Percentiles rank a stretch among this genome's conserved stretches.
Conservation (phyloP, 345 rosid genomes). For the Salix exigua region DNA sequence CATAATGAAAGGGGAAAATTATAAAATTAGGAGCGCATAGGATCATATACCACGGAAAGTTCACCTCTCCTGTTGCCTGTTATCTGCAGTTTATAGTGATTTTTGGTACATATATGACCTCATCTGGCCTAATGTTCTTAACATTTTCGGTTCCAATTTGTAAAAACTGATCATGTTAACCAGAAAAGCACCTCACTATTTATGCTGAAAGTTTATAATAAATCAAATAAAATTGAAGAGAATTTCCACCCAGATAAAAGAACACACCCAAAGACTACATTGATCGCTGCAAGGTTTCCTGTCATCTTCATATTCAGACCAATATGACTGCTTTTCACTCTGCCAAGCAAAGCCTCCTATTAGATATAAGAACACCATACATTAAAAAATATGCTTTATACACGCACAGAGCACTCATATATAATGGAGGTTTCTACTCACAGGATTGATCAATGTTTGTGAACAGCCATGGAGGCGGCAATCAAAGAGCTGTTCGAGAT, state of each 20-base stretch:
- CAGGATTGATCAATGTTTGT: conserved; percentile 74
- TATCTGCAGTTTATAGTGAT: background rate
- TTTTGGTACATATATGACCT: background rate
- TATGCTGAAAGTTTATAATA: background rate
- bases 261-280: conserved; percentile 70
- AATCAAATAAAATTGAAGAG: background rate
- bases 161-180: background rate
- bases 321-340: conserved; percentile 80
- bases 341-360: conserved; percentile 41
- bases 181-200: background rate
- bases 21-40: background rate
- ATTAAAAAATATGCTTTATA: background rate
- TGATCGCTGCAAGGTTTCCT: conserved; percentile 81
- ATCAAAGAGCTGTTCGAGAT: conserved; percentile 76
- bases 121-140: background rate
- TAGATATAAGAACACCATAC: conserved; percentile 16
- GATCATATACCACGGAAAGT: conserved; percentile 3
- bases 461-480: conserved; percentile 99
- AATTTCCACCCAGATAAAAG: background rate
- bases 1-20: background rate
- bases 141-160: background rate
- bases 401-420: background rate
- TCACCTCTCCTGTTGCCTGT: background rate
- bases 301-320: conserved; percentile 80
- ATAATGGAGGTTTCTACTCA: conserved; percentile 38